Evolutionary conservation across 225 moss, liverwort and hornwort genomes (phyloP), one percentile per base, ranked within the genome.

Genomic region (Sphagnum tenellum): DNA sequence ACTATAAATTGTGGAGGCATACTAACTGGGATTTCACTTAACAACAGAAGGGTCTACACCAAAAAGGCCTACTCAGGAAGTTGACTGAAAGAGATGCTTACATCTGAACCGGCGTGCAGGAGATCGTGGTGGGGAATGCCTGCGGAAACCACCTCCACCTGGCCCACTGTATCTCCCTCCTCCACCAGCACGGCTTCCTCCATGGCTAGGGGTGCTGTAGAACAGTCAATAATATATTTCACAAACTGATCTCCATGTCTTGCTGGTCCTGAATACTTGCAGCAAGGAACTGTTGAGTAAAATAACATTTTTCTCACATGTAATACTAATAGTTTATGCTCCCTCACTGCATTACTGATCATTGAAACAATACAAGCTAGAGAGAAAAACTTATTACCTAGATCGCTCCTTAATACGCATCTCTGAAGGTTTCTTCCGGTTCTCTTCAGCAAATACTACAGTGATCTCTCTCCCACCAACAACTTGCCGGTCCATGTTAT

Each of bases 371-470:
- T 29, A 29, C 29, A 29, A 29, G 29, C 29, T 29, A 29, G 29
- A 29, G 29, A 29, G 88, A 8, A 92, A 92, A 44, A 92, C 95
- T 72, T 84, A 87, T 82, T 71, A 89, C 89, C 89, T 82, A 64
- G 81, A 57, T 8, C 88, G 78, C 66, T 98, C 96, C 71, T 92
- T 98, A 2, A 85, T 85, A 50, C 92, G 84, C 96, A 98, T 92
- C 75, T 98, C 96, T 65, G 88, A 88, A 6, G 96, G 96, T 65
- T 87, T 98, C 75, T 98, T 98, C 46, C 96, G 88, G 51, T 98
- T 98, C 71, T 98, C 96, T 55, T 93, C 90, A 0, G 96, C 96
- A 67, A 98, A 98, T 8, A 98, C 96, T 45, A 98, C 90, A 46
- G 96, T 98, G 9, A 93, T 93, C 66, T 93, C 92, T 10, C 90